phyloP scores from a whole-genome alignment of 768 basidiomycete species.

The Strobilomyces echinocephalus region DNA sequence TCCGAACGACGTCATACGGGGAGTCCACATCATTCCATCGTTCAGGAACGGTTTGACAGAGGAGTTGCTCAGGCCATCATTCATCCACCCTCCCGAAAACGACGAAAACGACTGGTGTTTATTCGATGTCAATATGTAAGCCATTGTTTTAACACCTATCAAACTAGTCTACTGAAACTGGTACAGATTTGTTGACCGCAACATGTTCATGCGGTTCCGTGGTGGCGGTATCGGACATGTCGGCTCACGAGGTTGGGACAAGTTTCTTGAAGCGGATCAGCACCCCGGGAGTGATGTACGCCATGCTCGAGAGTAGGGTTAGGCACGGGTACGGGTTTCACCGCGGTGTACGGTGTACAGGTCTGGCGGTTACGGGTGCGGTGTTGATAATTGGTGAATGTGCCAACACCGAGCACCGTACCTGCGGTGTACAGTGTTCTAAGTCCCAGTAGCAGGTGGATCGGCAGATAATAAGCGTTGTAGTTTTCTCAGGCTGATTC shows the following conservation, averaged over 20 bases:
- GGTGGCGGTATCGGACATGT: too few relatives aligned
- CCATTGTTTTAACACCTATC: not conserved
- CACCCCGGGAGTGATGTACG: too few relatives aligned
- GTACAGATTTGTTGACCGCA: too few relatives aligned
- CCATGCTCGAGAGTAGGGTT: not conserved
- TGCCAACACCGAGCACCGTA: not conserved
- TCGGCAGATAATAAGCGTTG: too few relatives aligned
- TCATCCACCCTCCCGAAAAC: not conserved
- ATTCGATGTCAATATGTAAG: not conserved
- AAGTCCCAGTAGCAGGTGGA: too few relatives aligned
- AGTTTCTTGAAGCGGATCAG: too few relatives aligned
- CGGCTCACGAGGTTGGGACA: too few relatives aligned
- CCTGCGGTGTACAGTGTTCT: not conserved
- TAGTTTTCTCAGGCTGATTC: too few relatives aligned
- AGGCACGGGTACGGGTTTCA: not conserved
- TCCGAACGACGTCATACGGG: not conserved
- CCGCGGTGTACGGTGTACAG: not conserved
- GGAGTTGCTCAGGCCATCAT: not conserved
- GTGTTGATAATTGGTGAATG: not conserved
- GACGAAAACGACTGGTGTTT: not conserved
- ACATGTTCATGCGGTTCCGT: too few relatives aligned
- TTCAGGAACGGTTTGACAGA: not conserved
- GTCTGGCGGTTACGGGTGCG: not conserved
- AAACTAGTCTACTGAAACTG: too few relatives aligned
- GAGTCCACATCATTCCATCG: not conserved